These are phyloP conservation scores for Vigna radiata DNA, from an alignment of 306 rosid genomes.

Conservation along the genomic window DNA sequence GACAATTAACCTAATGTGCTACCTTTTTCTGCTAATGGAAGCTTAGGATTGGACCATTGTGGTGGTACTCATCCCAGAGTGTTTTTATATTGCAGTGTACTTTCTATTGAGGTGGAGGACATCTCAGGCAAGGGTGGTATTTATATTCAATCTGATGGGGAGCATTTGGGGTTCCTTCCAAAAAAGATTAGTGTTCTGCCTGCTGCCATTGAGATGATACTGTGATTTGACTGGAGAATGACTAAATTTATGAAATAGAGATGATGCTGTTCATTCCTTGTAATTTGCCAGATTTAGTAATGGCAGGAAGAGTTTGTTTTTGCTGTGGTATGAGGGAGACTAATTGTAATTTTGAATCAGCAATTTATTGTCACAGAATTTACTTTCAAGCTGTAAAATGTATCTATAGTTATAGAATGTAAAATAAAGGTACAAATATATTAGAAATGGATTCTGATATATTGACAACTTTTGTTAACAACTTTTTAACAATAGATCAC, in stretches of 20 bases:
- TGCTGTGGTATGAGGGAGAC: background rate
- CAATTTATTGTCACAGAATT: slow-evolving; percentile 4
- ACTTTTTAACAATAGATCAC: too few species aligned
- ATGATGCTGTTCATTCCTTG: slow-evolving; percentile 36
- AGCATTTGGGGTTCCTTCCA: slow-evolving; percentile 88
- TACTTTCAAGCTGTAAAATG: slow-evolving; percentile 25
- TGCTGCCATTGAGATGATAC: slow-evolving; percentile 84
- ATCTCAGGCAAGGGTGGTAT: slow-evolving; percentile 63
- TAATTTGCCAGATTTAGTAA: slow-evolving; percentile 20
- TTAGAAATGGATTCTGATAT: background rate
- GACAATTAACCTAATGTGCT: slow-evolving; percentile 11
- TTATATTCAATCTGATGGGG: slow-evolving; percentile 93
- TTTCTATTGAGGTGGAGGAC: slow-evolving; percentile 81
- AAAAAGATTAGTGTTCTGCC: slow-evolving; percentile 77
- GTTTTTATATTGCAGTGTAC: slow-evolving; percentile 54
- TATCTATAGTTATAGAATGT: slow-evolving; percentile 31
- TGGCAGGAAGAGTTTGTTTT: slow-evolving; percentile 34
- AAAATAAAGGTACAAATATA: slow-evolving; percentile 8
- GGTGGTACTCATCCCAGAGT: slow-evolving; percentile 40
- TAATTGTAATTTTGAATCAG: slow-evolving; percentile 31
- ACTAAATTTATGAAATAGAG: background rate
- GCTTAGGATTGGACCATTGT: slow-evolving; percentile 21
- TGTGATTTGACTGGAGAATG: slow-evolving; percentile 51
- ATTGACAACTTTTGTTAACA: too few species aligned
- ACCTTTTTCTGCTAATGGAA: background rate